phyloP scores from a whole-genome alignment of 106 monocot species.

The Platanthera zijinensis region DNA sequence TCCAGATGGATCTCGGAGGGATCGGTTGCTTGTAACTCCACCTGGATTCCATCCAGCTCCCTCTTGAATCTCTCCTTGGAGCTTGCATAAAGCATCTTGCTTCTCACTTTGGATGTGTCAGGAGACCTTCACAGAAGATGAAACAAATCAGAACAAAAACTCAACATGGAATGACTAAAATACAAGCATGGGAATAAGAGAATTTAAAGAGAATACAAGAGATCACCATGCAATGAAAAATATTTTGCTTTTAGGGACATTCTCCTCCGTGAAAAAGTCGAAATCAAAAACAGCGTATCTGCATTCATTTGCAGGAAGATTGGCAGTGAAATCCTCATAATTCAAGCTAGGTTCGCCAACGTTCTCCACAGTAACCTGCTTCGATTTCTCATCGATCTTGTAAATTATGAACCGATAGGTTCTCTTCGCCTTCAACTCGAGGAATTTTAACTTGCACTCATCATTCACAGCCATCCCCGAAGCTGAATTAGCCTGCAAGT shows the following conservation, averaged over 20 bases:
- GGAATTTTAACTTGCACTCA: conserved; percentile 6
- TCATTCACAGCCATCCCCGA: conserved; percentile 5
- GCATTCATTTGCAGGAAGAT: conserved; percentile 14
- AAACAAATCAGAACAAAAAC: neutral
- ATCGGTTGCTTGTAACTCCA: conserved; percentile 11
- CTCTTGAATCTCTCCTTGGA: conserved; percentile 12
- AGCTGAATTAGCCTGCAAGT: conserved; percentile 5
- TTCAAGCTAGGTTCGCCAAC: conserved; percentile 14
- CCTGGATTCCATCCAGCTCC: conserved; percentile 9
- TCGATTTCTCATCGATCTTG: conserved; percentile 23
- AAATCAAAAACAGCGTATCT: conserved; percentile 28
- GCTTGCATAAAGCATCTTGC: conserved; percentile 9
- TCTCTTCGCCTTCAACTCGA: conserved; percentile 6
- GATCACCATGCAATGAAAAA: conserved; percentile 14
- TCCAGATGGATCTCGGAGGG: conserved; percentile 15
- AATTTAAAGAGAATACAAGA: neutral
- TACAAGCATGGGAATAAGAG: neutral
- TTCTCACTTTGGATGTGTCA: conserved; percentile 9
- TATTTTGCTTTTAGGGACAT: conserved; percentile 10
- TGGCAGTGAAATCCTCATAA: conserved; percentile 20
- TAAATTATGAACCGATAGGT: conserved; percentile 8
- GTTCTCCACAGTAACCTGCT: conserved; percentile 17
- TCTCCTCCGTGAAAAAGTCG: conserved; percentile 10
- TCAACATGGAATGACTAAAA: neutral
- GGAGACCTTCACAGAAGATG: conserved; percentile 1